Evolutionary conservation across 2,329 filamentous ascomycete genomes (phyloP).

Genomic region (Ophiostoma ips): DNA sequence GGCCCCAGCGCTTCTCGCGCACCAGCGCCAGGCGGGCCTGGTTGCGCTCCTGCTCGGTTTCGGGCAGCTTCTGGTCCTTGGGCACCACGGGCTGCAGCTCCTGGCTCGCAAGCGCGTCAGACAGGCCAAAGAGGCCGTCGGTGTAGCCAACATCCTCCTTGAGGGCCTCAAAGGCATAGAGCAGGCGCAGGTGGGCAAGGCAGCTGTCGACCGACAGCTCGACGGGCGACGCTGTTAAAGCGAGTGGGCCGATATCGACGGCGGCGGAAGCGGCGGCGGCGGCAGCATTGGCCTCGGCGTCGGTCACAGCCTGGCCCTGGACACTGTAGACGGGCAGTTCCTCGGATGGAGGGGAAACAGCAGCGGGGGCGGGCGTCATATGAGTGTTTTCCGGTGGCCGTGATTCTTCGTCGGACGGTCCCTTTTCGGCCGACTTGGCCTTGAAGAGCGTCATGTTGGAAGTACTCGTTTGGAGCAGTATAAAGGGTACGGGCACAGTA

Average conservation of each 20-base stretch:
- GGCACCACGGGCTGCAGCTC: not conserved
- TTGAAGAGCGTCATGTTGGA: too few species aligned
- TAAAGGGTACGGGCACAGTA: too few species aligned
- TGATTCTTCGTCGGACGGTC: too few species aligned
- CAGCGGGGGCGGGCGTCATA: too few species aligned
- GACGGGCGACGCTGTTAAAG: not conserved
- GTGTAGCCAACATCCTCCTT: slow-evolving; percentile 52
- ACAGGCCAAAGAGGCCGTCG: slow-evolving; percentile 53
- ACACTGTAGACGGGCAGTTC: slow-evolving; percentile 2
- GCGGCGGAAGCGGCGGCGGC: not conserved
- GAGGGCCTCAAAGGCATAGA: slow-evolving; percentile 52
- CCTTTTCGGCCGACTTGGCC: too few species aligned
- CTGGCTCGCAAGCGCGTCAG: slow-evolving; percentile 26
- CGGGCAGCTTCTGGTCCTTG: slow-evolving; percentile 2
- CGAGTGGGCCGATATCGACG: not conserved
- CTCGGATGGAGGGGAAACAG: not conserved
- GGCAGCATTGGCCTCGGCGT: not conserved
- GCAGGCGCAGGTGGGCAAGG: slow-evolving; percentile 59
- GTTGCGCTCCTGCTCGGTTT: slow-evolving; percentile 20
- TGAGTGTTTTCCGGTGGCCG: not conserved
- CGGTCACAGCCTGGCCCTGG: not conserved
- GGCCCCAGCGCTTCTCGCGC: slow-evolving; percentile 59
- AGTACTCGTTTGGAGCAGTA: too few species aligned
- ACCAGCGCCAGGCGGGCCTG: slow-evolving; percentile 36
- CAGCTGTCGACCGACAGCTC: slow-evolving; percentile 36